Percentiles rank a stretch among this genome's conserved stretches.
These are phyloP conservation scores for Byssoonygena ceratinophila DNA, from an alignment of 2,329 filamentous ascomycete species.

Conservation along the genomic window DNA sequence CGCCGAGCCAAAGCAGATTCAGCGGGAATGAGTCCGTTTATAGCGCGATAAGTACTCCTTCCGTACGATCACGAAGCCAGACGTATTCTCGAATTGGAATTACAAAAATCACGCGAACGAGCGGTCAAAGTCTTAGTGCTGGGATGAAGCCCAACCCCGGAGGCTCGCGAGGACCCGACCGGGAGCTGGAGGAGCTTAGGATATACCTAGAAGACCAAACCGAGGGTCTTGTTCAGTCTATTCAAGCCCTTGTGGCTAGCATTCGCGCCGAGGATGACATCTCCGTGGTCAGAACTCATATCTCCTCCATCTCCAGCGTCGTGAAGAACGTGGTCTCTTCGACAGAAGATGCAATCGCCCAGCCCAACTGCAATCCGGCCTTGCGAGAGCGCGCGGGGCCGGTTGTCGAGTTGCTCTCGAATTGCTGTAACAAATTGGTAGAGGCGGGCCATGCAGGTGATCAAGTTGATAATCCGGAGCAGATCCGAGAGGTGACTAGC, in stretches of 20 bases:
- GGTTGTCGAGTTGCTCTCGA: conserved; percentile 41
- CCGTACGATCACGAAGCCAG: conserved; percentile 26
- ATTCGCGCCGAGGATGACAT: conserved; percentile 57
- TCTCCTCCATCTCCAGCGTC: conserved; percentile 58
- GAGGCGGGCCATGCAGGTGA: conserved; percentile 53
- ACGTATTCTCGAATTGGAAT: conserved; percentile 25
- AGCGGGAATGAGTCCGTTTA: conserved; percentile 65
- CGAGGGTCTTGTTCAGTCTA: conserved; percentile 64
- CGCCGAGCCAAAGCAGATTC: conserved; percentile 39
- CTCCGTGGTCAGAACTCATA: conserved; percentile 56
- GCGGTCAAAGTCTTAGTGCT: conserved; percentile 21
- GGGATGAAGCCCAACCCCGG: conserved; percentile 33
- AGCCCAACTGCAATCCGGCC: conserved; percentile 39
- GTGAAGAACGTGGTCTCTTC: conserved; percentile 60
- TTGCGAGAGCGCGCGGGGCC: conserved; percentile 39
- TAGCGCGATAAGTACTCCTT: conserved; percentile 60
- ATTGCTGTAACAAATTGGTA: conserved; percentile 55
- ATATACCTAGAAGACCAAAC: conserved; percentile 77
- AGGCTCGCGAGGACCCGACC: conserved; percentile 31
- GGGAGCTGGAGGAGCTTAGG: conserved; percentile 51
- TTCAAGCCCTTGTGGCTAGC: conserved; percentile 66
- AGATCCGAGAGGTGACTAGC: conserved; percentile 51
- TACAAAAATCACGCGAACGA: conserved; percentile 23
- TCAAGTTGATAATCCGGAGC: conserved; percentile 45
- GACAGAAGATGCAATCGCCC: conserved; percentile 47